Percentiles rank a stretch among this genome's conserved stretches.
Conservation (phyloP, 129 eudicot genomes). For the Helichrysum umbraculigerum region DNA sequence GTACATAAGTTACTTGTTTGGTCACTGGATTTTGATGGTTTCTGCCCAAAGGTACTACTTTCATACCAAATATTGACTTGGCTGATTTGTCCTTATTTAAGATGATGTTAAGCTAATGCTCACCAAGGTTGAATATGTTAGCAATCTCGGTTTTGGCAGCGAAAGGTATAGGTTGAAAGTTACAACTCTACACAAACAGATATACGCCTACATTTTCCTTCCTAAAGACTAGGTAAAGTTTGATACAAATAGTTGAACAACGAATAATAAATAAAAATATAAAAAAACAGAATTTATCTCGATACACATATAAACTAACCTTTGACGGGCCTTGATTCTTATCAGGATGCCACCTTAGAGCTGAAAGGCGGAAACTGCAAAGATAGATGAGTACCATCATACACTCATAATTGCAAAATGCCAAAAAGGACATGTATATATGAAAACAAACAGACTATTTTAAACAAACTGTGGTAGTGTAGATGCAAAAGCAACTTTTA, state of each 20-base stretch:
- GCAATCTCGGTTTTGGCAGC: background rate
- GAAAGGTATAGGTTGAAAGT: background rate
- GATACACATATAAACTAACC: conserved; percentile 44
- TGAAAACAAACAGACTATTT: background rate
- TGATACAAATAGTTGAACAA: background rate
- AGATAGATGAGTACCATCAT: conserved; percentile 7
- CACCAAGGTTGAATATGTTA: background rate
- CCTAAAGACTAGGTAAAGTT: background rate
- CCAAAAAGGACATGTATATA: too few species aligned
- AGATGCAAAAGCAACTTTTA: conserved; percentile 12
- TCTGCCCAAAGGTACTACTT: background rate
- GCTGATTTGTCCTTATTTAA: background rate
- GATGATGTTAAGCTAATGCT: background rate
- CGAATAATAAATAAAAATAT: background rate
- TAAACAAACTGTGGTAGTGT: background rate
- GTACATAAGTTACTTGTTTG: background rate
- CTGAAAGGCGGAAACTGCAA: conserved; percentile 89
- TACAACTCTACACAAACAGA: background rate
- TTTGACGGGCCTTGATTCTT: conserved; percentile 83
- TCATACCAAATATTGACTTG: background rate
- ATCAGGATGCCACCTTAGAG: conserved; percentile 98
- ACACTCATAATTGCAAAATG: background rate
- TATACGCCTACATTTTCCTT: background rate
- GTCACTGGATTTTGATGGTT: background rate
- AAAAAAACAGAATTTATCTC: background rate